Conservation (phyloP, 2,329 filamentous ascomycete species). For the Apiospora phragmitis region DNA sequence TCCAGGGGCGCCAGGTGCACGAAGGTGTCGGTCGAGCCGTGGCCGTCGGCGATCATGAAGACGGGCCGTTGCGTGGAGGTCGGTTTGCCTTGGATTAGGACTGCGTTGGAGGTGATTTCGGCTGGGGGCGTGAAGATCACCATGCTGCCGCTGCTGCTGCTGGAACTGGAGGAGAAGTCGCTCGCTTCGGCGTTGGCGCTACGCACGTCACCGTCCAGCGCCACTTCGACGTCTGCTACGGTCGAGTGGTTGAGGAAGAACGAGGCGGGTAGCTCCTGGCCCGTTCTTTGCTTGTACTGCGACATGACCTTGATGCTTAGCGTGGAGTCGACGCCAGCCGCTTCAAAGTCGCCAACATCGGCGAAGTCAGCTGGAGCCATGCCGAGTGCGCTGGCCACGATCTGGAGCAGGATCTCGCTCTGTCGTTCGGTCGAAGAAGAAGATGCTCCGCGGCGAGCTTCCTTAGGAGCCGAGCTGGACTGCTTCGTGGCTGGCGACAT, state of each 20-base stretch:
- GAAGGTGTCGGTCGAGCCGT: conserved; percentile 44
- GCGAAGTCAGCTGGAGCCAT: conserved; percentile 1
- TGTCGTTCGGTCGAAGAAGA: neutral
- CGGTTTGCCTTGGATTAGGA: conserved; percentile 2
- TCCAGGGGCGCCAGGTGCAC: conserved; percentile 32
- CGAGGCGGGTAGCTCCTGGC: conserved; percentile 3
- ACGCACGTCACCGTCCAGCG: neutral
- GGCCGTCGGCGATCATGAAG: conserved; percentile 46
- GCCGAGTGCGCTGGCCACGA: neutral
- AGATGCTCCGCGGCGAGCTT: no score
- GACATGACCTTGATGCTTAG: conserved; percentile 9
- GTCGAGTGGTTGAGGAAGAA: conserved; percentile 2
- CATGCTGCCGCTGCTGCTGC: neutral
- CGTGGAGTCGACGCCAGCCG: neutral
- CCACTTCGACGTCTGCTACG: neutral
- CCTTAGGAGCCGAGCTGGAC: neutral
- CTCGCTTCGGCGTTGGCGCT: neutral
- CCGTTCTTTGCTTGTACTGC: conserved; percentile 5
- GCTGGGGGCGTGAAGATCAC: conserved; percentile 16
- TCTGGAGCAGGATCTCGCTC: neutral
- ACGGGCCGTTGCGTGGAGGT: conserved; percentile 20
- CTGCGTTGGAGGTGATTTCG: conserved; percentile 11
- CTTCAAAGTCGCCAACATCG: conserved; percentile 5
- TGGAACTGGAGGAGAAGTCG: neutral
- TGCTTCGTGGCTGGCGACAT: neutral